phyloP scores from a whole-genome alignment of 495 filamentous ascomycete genomes.

The Glarea lozoyensis region DNA sequence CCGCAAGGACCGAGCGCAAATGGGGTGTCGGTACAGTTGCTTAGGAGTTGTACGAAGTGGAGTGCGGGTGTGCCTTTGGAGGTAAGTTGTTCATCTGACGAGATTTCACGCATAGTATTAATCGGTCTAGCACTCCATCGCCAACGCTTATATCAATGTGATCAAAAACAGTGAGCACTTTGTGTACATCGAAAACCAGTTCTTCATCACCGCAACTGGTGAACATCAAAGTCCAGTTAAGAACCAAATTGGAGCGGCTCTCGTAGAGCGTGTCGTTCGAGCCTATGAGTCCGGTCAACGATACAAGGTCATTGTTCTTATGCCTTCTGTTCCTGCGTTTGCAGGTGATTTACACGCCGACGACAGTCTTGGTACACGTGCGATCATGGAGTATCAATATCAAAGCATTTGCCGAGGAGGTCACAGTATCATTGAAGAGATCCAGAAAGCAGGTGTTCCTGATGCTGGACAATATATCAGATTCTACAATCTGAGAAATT shows the following conservation, averaged over 20 bases:
- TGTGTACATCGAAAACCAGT: slow-evolving; percentile 95
- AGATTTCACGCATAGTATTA: slow-evolving; percentile 1
- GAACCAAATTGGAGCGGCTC: slow-evolving; percentile 82
- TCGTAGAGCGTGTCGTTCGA: slow-evolving; percentile 79
- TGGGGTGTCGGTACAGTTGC: slow-evolving; percentile 57
- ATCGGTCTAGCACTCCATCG: slow-evolving; percentile 73
- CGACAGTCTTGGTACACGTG: slow-evolving; percentile 72
- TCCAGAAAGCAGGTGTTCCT: slow-evolving; percentile 57
- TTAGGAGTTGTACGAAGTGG: slow-evolving; percentile 39
- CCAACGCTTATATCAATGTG: slow-evolving; percentile 76
- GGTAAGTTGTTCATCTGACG: slow-evolving; percentile 8
- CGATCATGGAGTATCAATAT: slow-evolving; percentile 96
- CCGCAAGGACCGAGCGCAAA: no score
- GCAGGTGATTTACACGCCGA: slow-evolving; percentile 80
- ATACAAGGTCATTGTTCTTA: slow-evolving; percentile 79
- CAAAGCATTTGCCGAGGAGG: slow-evolving; percentile 81
- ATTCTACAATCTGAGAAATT: slow-evolving; percentile 92
- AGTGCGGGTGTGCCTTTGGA: slow-evolving; percentile 26
- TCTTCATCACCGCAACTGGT: slow-evolving; percentile 89
- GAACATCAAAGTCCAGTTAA: slow-evolving; percentile 68
- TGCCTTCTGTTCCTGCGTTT: slow-evolving; percentile 84
- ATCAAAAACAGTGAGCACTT: slow-evolving; percentile 78
- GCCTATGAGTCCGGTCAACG: slow-evolving; percentile 62
- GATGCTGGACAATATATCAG: slow-evolving; percentile 73
- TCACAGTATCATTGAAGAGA: slow-evolving; percentile 72